Evolutionary conservation across 2,329 filamentous ascomycete genomes (phyloP).

Genomic region (Paecilomyces fulvus): DNA sequence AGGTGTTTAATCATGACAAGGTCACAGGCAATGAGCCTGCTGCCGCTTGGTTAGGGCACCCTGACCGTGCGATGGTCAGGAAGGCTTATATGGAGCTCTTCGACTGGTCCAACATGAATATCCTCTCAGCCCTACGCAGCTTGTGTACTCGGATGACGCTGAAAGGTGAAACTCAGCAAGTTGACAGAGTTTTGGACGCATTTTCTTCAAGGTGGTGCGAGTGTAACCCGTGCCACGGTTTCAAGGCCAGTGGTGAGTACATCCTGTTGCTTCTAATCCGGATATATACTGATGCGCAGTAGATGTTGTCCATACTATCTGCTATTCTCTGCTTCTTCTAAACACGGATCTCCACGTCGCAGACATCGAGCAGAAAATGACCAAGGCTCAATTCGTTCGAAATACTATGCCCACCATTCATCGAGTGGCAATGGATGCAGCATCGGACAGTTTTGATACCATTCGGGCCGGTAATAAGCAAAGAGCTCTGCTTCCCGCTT

Average conservation of each 20-base stretch:
- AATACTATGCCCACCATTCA: constrained; percentile 90
- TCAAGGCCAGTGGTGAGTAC: constrained; percentile 70
- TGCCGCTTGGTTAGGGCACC: constrained; percentile 73
- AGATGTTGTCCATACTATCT: constrained; percentile 96
- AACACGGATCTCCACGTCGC: constrained; percentile 95
- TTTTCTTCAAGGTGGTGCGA: constrained; percentile 87
- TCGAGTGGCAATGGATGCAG: constrained; percentile 65
- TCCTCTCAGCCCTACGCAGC: constrained; percentile 67
- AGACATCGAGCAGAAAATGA: constrained; percentile 96
- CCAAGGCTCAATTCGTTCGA: constrained; percentile 83
- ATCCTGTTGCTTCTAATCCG: background rate
- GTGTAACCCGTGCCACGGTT: constrained; percentile 87
- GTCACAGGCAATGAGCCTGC: constrained; percentile 72
- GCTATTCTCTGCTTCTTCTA: constrained; percentile 87
- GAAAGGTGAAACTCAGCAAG: constrained; percentile 89
- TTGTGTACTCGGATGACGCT: constrained; percentile 76
- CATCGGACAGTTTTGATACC: constrained; percentile 56
- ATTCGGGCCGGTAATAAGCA: constrained; percentile 28
- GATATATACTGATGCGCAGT: constrained; percentile 22
- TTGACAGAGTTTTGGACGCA: constrained; percentile 84
- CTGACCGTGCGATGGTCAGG: constrained; percentile 46
- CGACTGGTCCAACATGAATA: constrained; percentile 73
- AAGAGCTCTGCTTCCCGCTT: constrained; percentile 24
- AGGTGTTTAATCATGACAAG: constrained; percentile 71
- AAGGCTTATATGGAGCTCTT: constrained; percentile 88